phyloP scores from a whole-genome alignment of 139 green algal genomes.

The Chlorella ohadii region DNA sequence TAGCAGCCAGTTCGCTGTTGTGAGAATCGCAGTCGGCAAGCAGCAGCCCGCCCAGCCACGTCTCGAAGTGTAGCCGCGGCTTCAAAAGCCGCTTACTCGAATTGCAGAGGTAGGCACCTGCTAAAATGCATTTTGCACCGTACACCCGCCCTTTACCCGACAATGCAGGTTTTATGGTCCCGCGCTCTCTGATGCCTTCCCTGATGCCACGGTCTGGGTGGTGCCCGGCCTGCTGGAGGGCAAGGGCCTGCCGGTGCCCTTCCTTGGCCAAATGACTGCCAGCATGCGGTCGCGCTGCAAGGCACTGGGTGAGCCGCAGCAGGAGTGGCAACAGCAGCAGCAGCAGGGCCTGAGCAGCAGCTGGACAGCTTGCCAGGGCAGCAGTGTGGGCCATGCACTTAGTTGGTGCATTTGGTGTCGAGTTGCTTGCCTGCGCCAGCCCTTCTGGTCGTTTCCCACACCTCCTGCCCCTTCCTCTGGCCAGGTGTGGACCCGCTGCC shows the following conservation, averaged over 20 bases:
- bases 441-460: no score
- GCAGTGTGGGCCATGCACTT: background rate
- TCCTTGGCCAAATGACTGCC: background rate
- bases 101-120: no score
- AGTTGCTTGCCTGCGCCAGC: no score
- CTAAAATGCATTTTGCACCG: no score
- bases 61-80: no score
- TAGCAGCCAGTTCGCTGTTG: no score
- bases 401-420: no score
- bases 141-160: no score
- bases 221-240: conserved; percentile 41
- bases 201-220: conserved; percentile 41
- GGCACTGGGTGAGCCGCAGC: conserved; percentile 3
- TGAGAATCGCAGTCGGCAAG: no score
- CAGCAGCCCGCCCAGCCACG: no score
- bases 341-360: background rate
- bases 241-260: conserved; percentile 41
- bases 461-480: no score
- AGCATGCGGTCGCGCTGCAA: conserved; percentile 15
- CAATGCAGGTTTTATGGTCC: conserved; percentile 26
- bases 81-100: no score
- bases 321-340: background rate
- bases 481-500: conserved; percentile 35
- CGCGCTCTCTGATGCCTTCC: conserved; percentile 31
- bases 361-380: background rate